Evolutionary conservation across 2,329 filamentous ascomycete genomes (phyloP), one percentile per base, ranked within the genome.

Genomic region (Xylaria polymorpha): DNA sequence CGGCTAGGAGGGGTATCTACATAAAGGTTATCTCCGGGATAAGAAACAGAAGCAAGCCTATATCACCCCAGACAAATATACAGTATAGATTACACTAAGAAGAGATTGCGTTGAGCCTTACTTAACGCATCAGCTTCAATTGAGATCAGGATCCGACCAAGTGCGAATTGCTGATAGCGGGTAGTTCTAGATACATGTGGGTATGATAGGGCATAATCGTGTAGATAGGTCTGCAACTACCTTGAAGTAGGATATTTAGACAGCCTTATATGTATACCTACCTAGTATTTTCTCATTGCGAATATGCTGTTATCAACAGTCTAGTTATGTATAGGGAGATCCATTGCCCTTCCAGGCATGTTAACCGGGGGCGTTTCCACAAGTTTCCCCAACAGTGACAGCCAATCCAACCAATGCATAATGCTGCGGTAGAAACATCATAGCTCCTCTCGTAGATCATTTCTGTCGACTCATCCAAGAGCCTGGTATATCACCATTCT

Each of bases 401-500:
- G 32, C 25, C n/a, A n/a, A n/a, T n/a, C n/a, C n/a, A n/a, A n/a
- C n/a, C 15, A 1, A 53, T 53, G 25, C 50, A 32, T 53, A 35
- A 15, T 53, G 50, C 50, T 39, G 53, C 35, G n/a, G 35, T 37
- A 39, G 20, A 56, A 22, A 39, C 43, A 12, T 29, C 58, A 37
- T 50, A 29, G 12, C n/a, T 46, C 7, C 25, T 25, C 15, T 56
- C 43, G 41, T 25, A 50, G n/a, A 18, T 29, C 10, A 25, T 41
- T 57, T 37, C 35, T 53, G 50, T 53, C 44, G 12, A 15, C 62
- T 44, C 4, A n/a, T 37, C 43, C 8, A 59, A 25, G 7, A 58
- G 58, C 12, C 43, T 20, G 10, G 22, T 20, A 61, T 53, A 68
- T 41, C 29, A 48, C 51, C 67, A 56, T 69, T 41, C 55, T 39